Conservation (phyloP, 495 filamentous ascomycete genomes). For the Beverwykella pulmonaria region DNA sequence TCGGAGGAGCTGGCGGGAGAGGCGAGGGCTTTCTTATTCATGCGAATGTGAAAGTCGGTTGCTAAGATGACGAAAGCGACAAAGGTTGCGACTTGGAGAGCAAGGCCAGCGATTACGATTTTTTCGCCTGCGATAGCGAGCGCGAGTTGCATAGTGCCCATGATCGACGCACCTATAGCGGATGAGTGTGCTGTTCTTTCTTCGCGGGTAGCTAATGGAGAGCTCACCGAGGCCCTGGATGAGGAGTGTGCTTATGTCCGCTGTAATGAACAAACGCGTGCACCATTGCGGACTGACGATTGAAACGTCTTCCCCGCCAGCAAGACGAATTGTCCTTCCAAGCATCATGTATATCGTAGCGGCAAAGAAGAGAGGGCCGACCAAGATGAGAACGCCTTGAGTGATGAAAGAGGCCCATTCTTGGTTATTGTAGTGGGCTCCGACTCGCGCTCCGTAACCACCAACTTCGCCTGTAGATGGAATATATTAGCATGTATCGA, state of each 20-base stretch:
- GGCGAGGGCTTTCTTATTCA: conserved; percentile 24
- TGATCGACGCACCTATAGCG: conserved; percentile 18
- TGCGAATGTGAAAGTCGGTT: conserved; percentile 32
- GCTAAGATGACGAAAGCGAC: conserved; percentile 37
- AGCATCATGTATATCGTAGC: conserved; percentile 49
- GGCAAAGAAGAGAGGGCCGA: conserved; percentile 42
- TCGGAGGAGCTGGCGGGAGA: conserved; percentile 49
- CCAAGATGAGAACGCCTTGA: conserved; percentile 41
- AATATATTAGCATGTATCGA: not conserved
- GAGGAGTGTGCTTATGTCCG: conserved; percentile 40
- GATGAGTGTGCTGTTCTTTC: not conserved
- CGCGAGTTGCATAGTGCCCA: conserved; percentile 28
- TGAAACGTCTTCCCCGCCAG: conserved; percentile 36
- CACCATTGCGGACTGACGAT: conserved; percentile 38
- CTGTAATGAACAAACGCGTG: conserved; percentile 44
- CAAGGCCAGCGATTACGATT: conserved; percentile 40
- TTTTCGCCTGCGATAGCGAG: conserved; percentile 38
- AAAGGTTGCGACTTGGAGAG: conserved; percentile 42
- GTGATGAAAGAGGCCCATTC: conserved; percentile 40
- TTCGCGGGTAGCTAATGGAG: not conserved
- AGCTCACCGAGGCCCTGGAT: conserved; percentile 33
- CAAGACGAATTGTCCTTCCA: conserved; percentile 41
- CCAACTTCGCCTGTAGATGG: conserved; percentile 24
- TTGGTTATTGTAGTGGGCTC: conserved; percentile 20
- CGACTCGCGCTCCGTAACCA: conserved; percentile 31